Base-by-base conservation (phyloP, 1,284 basidiomycete genomes). In the Hypsizygus ulmarius region DNA sequence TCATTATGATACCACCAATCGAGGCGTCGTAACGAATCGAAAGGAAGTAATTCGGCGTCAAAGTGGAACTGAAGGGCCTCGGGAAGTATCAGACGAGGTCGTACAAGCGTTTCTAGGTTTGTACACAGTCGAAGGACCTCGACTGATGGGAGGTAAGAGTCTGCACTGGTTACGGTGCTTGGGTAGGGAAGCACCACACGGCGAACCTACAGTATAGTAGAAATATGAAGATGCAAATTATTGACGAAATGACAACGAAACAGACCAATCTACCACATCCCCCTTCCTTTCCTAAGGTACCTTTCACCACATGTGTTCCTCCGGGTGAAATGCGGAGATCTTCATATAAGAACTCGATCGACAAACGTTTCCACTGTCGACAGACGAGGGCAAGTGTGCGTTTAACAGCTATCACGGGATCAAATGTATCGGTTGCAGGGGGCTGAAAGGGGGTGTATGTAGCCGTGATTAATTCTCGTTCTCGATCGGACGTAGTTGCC, bases 1-100 rank as follows among this genome's bases (percentile, higher is more conserved):
- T 78, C 75, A 49, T 69, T 68, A 54, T 78, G 63, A 55, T 83
- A 74, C 75, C 80, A 84, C 82, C 84, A 87, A 45, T 87, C 84
- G 33, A 87, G 69, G 15, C 82, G 76, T 38, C 73, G 75, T 29
- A 87, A 67, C n/a, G 75, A 74, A 8, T 71, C 67, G 3, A 85
- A 53, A 0, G 72, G 60, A 0, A 80, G 63, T 40, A 53, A 66
- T 16, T 68, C 68, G 3, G 74, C 72, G 28, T 78, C 72, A 58
- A 77, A 81, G 37, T 83, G 77, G 64, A 78, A 85, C 21, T 64
- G 68, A n/a, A 73, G 59, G 1, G 50, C 44, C n/a, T 65, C 61
- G 34, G 59, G 56, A 8, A 49, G 45, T 38, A 54, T 56, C 33
- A 60, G 51, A 19, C 57, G 61, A 32, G 80, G 80, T 18, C 84